Evolutionary conservation across 2,329 filamentous ascomycete genomes (phyloP).

Genomic region (Fusarium aywerte): DNA sequence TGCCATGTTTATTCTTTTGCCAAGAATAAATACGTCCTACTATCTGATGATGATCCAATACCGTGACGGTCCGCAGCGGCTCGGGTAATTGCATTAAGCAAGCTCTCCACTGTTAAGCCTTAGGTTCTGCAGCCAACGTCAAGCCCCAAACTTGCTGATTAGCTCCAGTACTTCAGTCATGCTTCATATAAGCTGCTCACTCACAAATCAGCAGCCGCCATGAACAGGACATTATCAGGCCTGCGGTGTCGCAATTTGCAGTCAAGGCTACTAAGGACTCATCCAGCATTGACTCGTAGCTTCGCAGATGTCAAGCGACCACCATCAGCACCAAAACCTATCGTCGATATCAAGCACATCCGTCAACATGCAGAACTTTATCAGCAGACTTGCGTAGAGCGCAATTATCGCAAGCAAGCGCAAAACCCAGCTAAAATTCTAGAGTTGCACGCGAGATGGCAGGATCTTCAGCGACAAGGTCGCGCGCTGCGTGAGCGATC

Average conservation of each 20-base stretch:
- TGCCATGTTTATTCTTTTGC: not conserved
- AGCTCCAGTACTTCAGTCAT: conserved; percentile 14
- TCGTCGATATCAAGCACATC: conserved; percentile 88
- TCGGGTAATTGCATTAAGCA: conserved; percentile 50
- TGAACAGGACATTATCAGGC: conserved; percentile 48
- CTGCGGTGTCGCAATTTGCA: conserved; percentile 42
- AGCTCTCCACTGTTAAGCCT: conserved; percentile 36
- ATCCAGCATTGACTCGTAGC: conserved; percentile 28
- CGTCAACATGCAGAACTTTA: conserved; percentile 85
- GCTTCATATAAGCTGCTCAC: conserved; percentile 39
- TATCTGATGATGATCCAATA: conserved; percentile 18
- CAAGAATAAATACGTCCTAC: conserved; percentile 6
- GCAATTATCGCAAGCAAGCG: conserved; percentile 77
- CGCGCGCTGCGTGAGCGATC: conserved; percentile 72
- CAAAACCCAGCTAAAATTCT: conserved; percentile 67
- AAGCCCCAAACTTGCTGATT: conserved; percentile 30
- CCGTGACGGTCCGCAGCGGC: conserved; percentile 23
- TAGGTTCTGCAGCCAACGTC: conserved; percentile 28
- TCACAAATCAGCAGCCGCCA: conserved; percentile 40
- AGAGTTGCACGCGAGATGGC: conserved; percentile 66
- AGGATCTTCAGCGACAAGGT: conserved; percentile 68
- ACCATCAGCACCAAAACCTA: conserved; percentile 79
- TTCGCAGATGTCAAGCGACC: conserved; percentile 60
- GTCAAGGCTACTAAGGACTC: conserved; percentile 17
- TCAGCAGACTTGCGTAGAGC: conserved; percentile 82